Percentiles rank a stretch among this genome's conserved stretches.
Evolutionary conservation across 306 rosid species (phyloP).

Genomic region (Vigna trinervia): DNA sequence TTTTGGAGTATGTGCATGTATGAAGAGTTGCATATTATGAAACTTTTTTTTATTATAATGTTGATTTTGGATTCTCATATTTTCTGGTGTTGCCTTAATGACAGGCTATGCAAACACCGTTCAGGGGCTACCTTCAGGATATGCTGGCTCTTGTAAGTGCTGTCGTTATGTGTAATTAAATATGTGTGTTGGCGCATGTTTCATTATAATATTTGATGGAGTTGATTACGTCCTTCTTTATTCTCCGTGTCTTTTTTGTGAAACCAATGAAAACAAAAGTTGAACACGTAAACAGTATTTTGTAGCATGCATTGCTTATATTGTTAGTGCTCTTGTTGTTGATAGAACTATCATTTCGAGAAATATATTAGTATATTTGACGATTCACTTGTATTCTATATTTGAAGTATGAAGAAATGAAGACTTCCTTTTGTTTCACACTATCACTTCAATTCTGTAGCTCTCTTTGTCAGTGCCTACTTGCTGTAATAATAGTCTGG

Average conservation of each 20-base stretch:
- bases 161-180: slow-evolving; percentile 5
- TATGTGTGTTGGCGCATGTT: slow-evolving; percentile 24
- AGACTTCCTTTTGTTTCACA: neutral
- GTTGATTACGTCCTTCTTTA: slow-evolving; percentile 11
- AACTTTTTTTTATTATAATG: neutral
- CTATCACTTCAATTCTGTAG: neutral
- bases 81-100: slow-evolving; percentile 21
- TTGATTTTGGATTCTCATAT: slow-evolving; percentile 22
- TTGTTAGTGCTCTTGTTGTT: neutral
- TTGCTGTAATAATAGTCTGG: neutral
- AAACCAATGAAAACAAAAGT: neutral
- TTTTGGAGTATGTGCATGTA: slow-evolving; percentile 2
- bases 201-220: slow-evolving; percentile 6
- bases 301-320: neutral
- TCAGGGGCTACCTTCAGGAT: slow-evolving; percentile 91
- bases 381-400: neutral
- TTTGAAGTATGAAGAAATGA: neutral
- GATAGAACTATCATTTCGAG: slow-evolving; percentile 4
- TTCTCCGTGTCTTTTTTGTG: neutral
- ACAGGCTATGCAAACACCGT: slow-evolving; percentile 95
- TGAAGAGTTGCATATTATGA: neutral
- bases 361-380: neutral
- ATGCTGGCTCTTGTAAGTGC: slow-evolving; percentile 79
- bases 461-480: neutral
- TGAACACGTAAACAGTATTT: neutral